Percentiles rank a stretch among this genome's conserved stretches.
Evolutionary conservation across 306 rosid species (phyloP).

Genomic region (Fragaria iinumae): DNA sequence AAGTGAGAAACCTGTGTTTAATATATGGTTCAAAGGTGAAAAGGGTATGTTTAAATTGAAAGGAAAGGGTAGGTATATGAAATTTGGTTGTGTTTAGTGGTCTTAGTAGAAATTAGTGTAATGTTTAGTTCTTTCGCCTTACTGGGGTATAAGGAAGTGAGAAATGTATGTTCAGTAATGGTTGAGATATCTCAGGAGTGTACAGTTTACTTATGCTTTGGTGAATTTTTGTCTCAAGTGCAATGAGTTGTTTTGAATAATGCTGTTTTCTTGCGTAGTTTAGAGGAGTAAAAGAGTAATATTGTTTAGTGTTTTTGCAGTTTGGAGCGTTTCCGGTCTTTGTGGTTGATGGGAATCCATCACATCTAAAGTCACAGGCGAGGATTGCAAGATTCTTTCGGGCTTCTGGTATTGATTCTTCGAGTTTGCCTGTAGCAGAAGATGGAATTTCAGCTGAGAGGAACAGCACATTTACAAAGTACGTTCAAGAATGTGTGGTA

Average conservation of each 20-base stretch:
- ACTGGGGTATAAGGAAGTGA: background rate
- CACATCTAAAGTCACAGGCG: constrained; percentile 65
- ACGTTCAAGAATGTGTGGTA: constrained; percentile 87
- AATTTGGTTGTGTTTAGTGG: background rate
- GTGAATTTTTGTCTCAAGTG: background rate
- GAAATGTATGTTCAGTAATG: background rate
- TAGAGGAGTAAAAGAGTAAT: constrained; percentile 7
- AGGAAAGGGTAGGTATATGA: background rate
- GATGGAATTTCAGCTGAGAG: constrained; percentile 66
- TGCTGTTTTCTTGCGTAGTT: constrained; percentile 7
- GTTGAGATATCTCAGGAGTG: background rate
- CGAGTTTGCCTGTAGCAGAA: constrained; percentile 51
- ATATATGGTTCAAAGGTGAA: background rate
- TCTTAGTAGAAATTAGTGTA: background rate
- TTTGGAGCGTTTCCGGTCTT: constrained; percentile 92
- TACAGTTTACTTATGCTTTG: background rate
- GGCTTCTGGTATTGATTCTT: constrained; percentile 59
- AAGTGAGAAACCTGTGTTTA: background rate
- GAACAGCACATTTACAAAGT: constrained; percentile 49
- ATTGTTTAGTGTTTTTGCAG: constrained; percentile 39
- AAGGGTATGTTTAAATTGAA: background rate
- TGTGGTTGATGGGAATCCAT: constrained; percentile 80
- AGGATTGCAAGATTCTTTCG: constrained; percentile 67
- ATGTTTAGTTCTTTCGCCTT: background rate
- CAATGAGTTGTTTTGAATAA: background rate